Conservation (phyloP, 2,329 filamentous ascomycete species). For the Colletotrichum limetticola region DNA sequence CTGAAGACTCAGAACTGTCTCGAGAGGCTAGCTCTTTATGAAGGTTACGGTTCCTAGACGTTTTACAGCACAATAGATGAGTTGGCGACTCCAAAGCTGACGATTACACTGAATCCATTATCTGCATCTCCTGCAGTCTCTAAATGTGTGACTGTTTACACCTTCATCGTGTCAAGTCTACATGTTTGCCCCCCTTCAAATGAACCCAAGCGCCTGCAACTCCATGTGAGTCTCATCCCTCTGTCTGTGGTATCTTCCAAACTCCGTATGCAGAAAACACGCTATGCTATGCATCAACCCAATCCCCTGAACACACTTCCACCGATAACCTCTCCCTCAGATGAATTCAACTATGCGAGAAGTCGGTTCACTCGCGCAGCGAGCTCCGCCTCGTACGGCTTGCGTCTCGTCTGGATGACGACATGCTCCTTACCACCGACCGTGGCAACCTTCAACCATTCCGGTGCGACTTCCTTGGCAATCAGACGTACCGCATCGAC, state of each 20-base stretch:
- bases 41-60: constrained; percentile 35
- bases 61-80: constrained; percentile 35
- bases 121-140: background rate
- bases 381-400: constrained; percentile 44
- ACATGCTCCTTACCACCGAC: constrained; percentile 67
- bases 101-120: constrained; percentile 27
- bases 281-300: constrained; percentile 12
- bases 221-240: background rate
- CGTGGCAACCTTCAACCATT: constrained; percentile 64
- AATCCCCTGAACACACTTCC: background rate
- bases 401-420: constrained; percentile 60
- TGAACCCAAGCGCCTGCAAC: background rate
- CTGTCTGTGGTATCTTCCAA: constrained; percentile 28
- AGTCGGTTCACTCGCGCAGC: constrained; percentile 28
- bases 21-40: constrained; percentile 29
- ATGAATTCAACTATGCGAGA: constrained; percentile 6
- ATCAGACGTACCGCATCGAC: constrained; percentile 61
- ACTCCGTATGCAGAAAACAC: constrained; percentile 23
- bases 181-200: background rate
- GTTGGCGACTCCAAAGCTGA: constrained; percentile 30
- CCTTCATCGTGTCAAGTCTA: background rate
- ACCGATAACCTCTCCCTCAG: background rate
- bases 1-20: constrained; percentile 19
- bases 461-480: constrained; percentile 64
- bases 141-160: background rate